phyloP scores from a whole-genome alignment of 768 basidiomycete species.

The Podaxis pistillaris region DNA sequence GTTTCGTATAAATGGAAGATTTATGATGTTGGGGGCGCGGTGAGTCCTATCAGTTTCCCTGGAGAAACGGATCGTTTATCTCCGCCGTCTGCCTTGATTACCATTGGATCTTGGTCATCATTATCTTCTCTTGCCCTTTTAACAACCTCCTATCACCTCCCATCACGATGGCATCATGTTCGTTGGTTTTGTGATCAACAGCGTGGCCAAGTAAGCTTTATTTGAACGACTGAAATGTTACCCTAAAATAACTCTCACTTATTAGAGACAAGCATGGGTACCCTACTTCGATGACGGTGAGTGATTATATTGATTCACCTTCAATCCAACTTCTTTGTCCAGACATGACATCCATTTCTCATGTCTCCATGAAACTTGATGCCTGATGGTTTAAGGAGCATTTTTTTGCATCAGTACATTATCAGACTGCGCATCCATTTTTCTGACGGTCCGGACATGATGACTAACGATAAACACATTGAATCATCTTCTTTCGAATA shows the following conservation, averaged over 20 bases:
- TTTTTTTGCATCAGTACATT: background rate
- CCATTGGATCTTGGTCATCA: background rate
- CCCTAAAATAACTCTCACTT: constrained; percentile 3
- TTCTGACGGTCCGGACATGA: background rate
- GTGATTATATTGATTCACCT: constrained; percentile 22
- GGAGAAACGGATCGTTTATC: background rate
- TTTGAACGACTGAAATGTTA: constrained; percentile 6
- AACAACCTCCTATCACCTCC: background rate
- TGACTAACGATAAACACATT: background rate
- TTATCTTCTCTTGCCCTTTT: background rate
- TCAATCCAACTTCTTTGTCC: background rate
- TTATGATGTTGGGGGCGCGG: constrained; percentile 83
- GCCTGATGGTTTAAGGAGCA: background rate
- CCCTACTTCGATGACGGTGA: constrained; percentile 84
- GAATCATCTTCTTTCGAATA: constrained; percentile 7
- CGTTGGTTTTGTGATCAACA: constrained; percentile 21
- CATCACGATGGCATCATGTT: background rate
- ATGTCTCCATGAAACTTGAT: background rate
- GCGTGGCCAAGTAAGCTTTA: constrained; percentile 57
- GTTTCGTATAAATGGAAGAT: constrained; percentile 71
- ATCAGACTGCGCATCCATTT: background rate
- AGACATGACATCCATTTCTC: background rate
- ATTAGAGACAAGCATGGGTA: constrained; percentile 75
- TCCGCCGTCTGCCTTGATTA: background rate
- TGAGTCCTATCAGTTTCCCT: constrained; percentile 34